These are phyloP conservation scores for Dipteronia dyeriana DNA, from an alignment of 345 rosid genomes.

Conservation along the genomic window DNA sequence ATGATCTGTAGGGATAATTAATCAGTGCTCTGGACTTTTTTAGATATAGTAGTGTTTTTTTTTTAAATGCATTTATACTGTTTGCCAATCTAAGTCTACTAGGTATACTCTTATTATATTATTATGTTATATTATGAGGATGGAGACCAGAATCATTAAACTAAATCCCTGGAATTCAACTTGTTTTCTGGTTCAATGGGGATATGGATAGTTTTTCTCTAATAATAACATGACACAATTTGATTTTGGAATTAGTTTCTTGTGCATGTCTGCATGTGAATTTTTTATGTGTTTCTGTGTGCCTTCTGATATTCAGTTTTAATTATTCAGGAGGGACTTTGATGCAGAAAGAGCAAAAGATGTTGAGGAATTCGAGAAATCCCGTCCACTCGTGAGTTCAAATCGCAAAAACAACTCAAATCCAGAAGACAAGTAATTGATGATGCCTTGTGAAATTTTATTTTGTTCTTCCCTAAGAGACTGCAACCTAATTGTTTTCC, in stretches of 20 bases:
- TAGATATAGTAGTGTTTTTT: too few relatives aligned
- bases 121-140: background rate
- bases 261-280: background rate
- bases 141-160: background rate
- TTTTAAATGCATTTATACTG: background rate
- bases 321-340: conserved; percentile 70
- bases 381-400: conserved; percentile 38
- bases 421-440: conserved; percentile 53
- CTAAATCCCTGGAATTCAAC: background rate
- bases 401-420: conserved; percentile 47
- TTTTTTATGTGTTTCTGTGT: background rate
- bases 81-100: background rate
- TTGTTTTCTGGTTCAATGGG: background rate
- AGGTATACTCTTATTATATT: background rate
- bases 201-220: background rate
- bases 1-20: background rate
- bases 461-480: background rate
- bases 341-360: conserved; percentile 66
- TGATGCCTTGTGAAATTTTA: background rate
- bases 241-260: background rate
- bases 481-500: conserved; percentile 17
- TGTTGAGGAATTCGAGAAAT: conserved; percentile 46
- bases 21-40: background rate
- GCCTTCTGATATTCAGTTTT: background rate
- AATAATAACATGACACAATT: background rate